These are phyloP conservation scores for Camellia japonica DNA, from an alignment of 148 eudicot species.

Conservation along the genomic window DNA sequence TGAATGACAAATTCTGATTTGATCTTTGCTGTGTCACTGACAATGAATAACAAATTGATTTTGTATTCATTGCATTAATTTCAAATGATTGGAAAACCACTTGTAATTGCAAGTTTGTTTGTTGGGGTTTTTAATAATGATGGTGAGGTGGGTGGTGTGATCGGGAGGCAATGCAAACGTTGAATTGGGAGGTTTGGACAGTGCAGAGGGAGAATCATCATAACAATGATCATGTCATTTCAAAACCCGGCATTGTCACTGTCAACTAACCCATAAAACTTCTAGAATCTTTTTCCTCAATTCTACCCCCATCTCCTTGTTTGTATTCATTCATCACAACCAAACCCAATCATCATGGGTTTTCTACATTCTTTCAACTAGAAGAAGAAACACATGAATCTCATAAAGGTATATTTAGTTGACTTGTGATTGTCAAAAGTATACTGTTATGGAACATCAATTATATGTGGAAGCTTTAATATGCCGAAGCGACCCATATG, in stretches of 20 bases:
- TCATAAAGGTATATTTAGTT: neutral
- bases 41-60: neutral
- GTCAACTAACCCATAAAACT: neutral
- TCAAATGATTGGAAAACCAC: neutral
- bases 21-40: neutral
- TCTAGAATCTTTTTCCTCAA: neutral
- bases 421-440: neutral
- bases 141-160: neutral
- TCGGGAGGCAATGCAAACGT: too few relatives aligned
- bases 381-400: neutral
- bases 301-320: neutral
- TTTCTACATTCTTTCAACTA: neutral
- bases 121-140: neutral
- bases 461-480: neutral
- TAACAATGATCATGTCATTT: neutral
- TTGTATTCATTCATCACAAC: neutral
- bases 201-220: neutral
- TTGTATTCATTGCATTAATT: neutral
- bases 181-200: neutral
- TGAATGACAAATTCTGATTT: neutral
- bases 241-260: neutral
- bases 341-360: neutral
- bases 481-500: constrained; percentile 1
- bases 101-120: neutral
- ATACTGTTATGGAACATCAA: neutral